Conservation (phyloP, 2,329 filamentous ascomycete genomes). For the Karstenula rhodostoma region DNA sequence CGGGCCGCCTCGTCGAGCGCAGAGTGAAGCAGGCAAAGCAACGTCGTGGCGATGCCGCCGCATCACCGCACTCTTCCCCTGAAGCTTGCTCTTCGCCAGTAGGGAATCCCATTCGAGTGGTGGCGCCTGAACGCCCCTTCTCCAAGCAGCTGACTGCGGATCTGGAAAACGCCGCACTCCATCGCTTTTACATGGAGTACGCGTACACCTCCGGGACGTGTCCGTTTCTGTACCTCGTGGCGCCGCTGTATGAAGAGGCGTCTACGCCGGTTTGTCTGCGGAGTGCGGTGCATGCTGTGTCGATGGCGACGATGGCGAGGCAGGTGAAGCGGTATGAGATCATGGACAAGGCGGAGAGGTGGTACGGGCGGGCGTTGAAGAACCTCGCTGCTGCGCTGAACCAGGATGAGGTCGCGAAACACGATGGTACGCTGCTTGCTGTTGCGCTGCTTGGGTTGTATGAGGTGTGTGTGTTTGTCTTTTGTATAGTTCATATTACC, state of each 20-base stretch:
- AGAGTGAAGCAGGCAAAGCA: conserved; percentile 8
- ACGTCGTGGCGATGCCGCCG: not conserved
- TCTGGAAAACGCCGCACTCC: not conserved
- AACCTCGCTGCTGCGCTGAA: not conserved
- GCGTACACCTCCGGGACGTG: conserved; percentile 13
- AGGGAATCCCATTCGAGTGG: no score
- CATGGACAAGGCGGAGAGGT: not conserved
- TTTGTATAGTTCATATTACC: no score
- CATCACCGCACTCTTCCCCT: no score
- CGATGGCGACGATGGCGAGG: not conserved
- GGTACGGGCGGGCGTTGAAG: conserved; percentile 1
- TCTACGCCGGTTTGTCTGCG: not conserved
- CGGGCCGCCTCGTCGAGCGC: not conserved
- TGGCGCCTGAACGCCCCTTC: not conserved
- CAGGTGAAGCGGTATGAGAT: conserved; percentile 7
- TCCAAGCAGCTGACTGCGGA: not conserved
- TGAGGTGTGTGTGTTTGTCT: not conserved
- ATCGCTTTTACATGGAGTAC: conserved; percentile 9
- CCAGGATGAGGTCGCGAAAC: not conserved
- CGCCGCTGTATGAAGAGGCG: conserved; percentile 2
- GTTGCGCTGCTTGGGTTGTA: conserved; percentile 6
- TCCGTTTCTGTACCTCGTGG: conserved; percentile 14
- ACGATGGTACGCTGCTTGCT: conserved; percentile 8
- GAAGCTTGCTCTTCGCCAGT: no score
- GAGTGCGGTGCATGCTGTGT: conserved; percentile 6